A percentile compares a stretch with the other conserved stretches of the same genome.
phyloP scores from a whole-genome alignment of 306 rosid genomes.

The Phaseolus lunatus region DNA sequence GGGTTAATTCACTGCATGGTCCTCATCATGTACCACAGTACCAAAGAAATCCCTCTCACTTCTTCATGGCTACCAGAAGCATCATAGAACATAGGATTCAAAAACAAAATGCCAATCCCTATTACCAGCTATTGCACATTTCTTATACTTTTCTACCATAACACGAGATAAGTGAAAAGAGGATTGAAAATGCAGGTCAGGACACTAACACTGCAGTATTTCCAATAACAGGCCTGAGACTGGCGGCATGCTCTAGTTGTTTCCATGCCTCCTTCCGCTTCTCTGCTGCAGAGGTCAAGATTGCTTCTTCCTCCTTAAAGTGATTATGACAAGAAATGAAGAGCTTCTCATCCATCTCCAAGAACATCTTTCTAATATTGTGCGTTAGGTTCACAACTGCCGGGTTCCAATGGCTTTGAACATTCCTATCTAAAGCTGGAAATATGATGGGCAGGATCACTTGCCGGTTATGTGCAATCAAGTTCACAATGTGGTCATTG shows the following conservation, averaged over 20 bases:
- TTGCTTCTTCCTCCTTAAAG: slow-evolving; percentile 74
- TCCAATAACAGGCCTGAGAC: slow-evolving; percentile 76
- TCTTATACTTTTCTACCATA: neutral
- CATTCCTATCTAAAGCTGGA: slow-evolving; percentile 82
- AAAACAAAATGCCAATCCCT: slow-evolving; percentile 39
- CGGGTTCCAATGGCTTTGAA: slow-evolving; percentile 86
- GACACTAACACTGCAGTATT: slow-evolving; percentile 85
- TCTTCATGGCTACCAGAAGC: slow-evolving; percentile 57
- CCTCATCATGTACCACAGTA: slow-evolving; percentile 43
- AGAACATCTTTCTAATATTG: slow-evolving; percentile 80
- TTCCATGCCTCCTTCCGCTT: slow-evolving; percentile 90
- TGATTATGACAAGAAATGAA: slow-evolving; percentile 68
- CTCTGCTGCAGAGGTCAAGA: slow-evolving; percentile 54
- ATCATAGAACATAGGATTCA: slow-evolving; percentile 42
- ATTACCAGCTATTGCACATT: slow-evolving; percentile 55
- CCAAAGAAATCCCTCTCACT: slow-evolving; percentile 50
- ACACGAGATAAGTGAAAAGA: neutral
- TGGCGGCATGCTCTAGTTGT: slow-evolving; percentile 74
- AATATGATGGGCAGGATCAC: slow-evolving; percentile 79
- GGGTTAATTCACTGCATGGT: slow-evolving; percentile 51
- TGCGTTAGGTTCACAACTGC: slow-evolving; percentile 81
- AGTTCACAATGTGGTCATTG: slow-evolving; percentile 80
- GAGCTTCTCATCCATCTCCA: slow-evolving; percentile 91
- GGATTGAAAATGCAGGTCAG: slow-evolving; percentile 48
- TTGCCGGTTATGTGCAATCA: slow-evolving; percentile 81